Evolutionary conservation across 352 stramenopile genomes (phyloP), one percentile per base, ranked within the genome.

Genomic region (Globisporangium emineosum): DNA sequence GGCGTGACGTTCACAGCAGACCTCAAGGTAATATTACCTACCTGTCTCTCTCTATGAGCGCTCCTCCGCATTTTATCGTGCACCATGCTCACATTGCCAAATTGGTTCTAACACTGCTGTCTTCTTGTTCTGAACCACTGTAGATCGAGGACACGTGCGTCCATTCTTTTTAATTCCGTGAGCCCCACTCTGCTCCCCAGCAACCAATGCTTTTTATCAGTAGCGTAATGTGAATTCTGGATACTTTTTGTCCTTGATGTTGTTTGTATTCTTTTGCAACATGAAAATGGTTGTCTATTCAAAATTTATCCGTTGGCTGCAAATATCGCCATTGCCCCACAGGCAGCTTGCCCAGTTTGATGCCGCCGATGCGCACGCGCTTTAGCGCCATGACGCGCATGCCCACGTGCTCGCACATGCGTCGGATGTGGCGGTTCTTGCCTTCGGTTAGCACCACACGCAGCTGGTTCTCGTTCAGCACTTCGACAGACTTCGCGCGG

Each of bases 391-490:
- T 69, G 6, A 98, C 96, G 35, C 76, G 54, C 63, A 98, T 83
- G 30, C 92, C 94, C 0, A 99, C 74, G 30, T 92, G 81, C 52
- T 96, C 88, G 68, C 96, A 97, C 96, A 99, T 99, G 72, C 86
- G 94, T 10, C 96, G 93, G 73, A 99, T 98, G 76, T 99, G 96
- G 64, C 95, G 88, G 72, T 99, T 96, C 59, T 97, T 89, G 54
- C 96, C 96, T 75, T 99, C 94, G 7, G 86, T 91, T n/a, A 99
- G 75, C 40, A 96, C 86, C 40, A 98, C 86, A 10, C 83, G 72
- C 60, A 96, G 69, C 51, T 94, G 82, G 63, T 95, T 88, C 32
- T 78, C 83, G 62, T 94, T 94, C 21, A 94, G 65, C 30, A 92
- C 66, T 53, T 93, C 79, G 53, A 92, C 83, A 40, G 73, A 87